Evolutionary conservation across 257 asterid genomes (phyloP), one percentile per base, ranked within the genome.

Genomic region (Haberlea rhodopensis): DNA sequence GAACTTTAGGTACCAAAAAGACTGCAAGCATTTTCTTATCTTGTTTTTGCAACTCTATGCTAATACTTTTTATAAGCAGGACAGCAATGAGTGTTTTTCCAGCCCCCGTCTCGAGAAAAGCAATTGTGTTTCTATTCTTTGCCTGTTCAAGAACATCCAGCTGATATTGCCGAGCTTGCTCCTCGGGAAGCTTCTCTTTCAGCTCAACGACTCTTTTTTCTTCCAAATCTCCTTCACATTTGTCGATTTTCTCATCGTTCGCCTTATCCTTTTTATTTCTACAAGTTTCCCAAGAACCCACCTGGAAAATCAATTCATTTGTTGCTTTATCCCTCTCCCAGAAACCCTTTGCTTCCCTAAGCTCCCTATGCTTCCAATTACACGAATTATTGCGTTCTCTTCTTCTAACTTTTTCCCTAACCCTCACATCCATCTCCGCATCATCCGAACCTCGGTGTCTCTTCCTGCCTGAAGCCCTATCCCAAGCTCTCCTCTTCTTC

Each of bases 91-190:
- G 83, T 10, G 99, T 94, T 78, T 94, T 94, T 46, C 99, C 99
- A 26, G 99, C 96, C 59, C 99, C 99, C 26, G 99, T 94, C 80
- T 94, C 99, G 65, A 94, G 96, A 82, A 94, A 94, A 20, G 99
- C 95, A 25, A 94, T 94, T 0, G 99, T 89, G 61, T 94, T 94
- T 73, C 82, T 87, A 77, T 72, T 72, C 82, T 88, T 87, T 3
- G 99, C 99, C 82, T 94, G 99, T 69, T 94, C 97, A 68, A 89
- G 94, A 68, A 94, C 97, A 75, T 94, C 99, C 86, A 94, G 74
- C 77, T 94, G 99, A 78, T 94, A 94, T 71, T 80, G 81, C n/a
- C 99, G 96, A 24, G 95, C 99, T 73, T 82, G 80, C 84, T 87
- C 96, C 72, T 85, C 91, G 5, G 89, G 96, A 70, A 73, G 69